Conservation (phyloP, 768 basidiomycete genomes). For the Coprinopsis marcescibilis region DNA sequence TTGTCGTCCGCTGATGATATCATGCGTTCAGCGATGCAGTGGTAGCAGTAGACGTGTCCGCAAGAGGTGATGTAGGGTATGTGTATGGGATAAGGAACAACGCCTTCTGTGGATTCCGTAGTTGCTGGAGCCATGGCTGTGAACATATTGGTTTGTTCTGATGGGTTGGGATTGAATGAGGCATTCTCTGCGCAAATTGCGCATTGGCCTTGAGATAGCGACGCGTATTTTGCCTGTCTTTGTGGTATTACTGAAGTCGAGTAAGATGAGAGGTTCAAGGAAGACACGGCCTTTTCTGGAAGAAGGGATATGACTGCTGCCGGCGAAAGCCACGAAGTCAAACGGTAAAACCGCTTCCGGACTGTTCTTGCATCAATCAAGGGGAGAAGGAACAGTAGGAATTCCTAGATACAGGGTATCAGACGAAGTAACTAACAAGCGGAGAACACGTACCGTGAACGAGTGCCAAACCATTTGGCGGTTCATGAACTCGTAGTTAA, state of each 20-base stretch:
- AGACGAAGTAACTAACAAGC: constrained; percentile 5
- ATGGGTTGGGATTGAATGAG: constrained; percentile 50
- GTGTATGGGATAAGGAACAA: constrained; percentile 62
- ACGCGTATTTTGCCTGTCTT: constrained; percentile 58
- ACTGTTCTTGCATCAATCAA: constrained; percentile 67
- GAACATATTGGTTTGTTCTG: constrained; percentile 48
- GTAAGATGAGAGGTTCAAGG: constrained; percentile 1
- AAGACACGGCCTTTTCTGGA: constrained; percentile 17
- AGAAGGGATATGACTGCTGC: constrained; percentile 25
- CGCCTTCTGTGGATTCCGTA: constrained; percentile 26
- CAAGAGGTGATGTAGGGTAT: constrained; percentile 82
- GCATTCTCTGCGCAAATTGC: constrained; percentile 86
- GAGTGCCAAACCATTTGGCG: constrained; percentile 99
- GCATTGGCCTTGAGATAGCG: constrained; percentile 71
- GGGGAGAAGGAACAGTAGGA: constrained; percentile 87
- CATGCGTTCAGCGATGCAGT: constrained; percentile 83
- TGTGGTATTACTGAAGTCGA: constrained; percentile 8
- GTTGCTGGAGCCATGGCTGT: constrained; percentile 27
- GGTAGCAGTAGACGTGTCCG: constrained; percentile 88
- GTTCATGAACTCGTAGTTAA: constrained; percentile 99
- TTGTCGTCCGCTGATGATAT: constrained; percentile 60
- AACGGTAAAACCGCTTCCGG: constrained; percentile 47
- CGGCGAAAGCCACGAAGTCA: constrained; percentile 26
- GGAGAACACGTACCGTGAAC: constrained; percentile 68
- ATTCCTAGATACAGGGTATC: constrained; percentile 59